Evolutionary conservation across 495 filamentous ascomycete genomes (phyloP).

Genomic region (Xylaria sp.): DNA sequence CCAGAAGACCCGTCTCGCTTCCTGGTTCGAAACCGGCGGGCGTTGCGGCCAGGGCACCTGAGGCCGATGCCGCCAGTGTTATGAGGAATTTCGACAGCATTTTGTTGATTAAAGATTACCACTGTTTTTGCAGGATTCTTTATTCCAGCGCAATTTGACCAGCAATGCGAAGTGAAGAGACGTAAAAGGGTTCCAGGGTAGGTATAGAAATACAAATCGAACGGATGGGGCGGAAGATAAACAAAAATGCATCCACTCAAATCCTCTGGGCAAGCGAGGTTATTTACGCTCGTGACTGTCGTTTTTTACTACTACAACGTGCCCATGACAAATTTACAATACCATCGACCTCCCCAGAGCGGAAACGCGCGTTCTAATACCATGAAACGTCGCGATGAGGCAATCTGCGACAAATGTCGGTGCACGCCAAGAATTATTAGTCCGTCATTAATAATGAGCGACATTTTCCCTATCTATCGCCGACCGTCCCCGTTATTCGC

Average conservation of each 20-base stretch:
- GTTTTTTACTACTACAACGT: constrained; percentile 5
- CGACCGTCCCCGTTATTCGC: background rate
- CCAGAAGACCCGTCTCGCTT: constrained; percentile 42
- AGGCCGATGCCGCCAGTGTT: constrained; percentile 39
- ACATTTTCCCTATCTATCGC: background rate
- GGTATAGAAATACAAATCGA: background rate
- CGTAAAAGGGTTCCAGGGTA: background rate
- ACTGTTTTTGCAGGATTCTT: constrained; percentile 16
- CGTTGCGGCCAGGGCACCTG: constrained; percentile 43
- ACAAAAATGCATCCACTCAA: background rate
- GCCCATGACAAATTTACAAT: constrained; percentile 13
- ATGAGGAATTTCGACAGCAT: constrained; percentile 43
- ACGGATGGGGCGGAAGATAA: constrained; percentile 13
- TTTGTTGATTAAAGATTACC: constrained; percentile 28
- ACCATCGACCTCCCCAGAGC: background rate
- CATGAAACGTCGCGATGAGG: constrained; percentile 14
- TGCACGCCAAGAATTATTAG: constrained; percentile 17
- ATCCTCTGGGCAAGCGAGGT: background rate
- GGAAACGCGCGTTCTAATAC: constrained; percentile 1
- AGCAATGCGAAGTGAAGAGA: constrained; percentile 32
- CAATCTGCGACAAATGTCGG: constrained; percentile 11
- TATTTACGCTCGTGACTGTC: background rate
- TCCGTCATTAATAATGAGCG: background rate
- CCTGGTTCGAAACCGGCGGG: constrained; percentile 47
- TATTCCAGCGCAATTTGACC: constrained; percentile 29